These are phyloP conservation scores for Ophiostoma fasciatum DNA, from an alignment of 2,329 filamentous ascomycete genomes.

Conservation along the genomic window DNA sequence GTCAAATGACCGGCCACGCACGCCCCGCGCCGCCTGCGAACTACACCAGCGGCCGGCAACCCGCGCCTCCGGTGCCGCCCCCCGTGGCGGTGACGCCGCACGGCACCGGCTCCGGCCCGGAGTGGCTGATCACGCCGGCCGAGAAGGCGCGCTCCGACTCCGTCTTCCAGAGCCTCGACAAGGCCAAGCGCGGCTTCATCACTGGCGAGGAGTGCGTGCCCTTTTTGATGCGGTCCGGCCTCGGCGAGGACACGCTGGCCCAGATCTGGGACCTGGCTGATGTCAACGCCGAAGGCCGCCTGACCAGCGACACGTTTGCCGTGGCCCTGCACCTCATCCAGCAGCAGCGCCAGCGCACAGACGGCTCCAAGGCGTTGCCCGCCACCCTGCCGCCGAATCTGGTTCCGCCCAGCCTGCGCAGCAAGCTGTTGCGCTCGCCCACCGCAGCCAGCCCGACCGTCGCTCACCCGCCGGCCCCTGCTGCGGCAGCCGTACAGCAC, in stretches of 20 bases:
- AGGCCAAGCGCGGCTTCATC: constrained; percentile 64
- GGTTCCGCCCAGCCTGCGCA: constrained; percentile 74
- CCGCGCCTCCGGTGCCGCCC: constrained; percentile 30
- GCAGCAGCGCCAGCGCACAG: constrained; percentile 64
- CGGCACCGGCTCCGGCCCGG: constrained; percentile 19
- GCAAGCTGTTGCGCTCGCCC: too few relatives aligned
- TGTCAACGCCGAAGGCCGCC: constrained; percentile 74
- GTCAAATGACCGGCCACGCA: constrained; percentile 58
- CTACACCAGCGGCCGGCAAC: constrained; percentile 37
- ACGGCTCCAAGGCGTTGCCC: constrained; percentile 48
- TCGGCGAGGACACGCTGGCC: constrained; percentile 77
- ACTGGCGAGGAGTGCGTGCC: constrained; percentile 87
- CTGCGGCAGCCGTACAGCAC: constrained; percentile 25
- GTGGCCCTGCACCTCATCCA: constrained; percentile 96
- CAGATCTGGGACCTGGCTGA: constrained; percentile 97
- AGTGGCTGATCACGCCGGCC: constrained; percentile 70
- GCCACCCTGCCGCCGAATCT: constrained; percentile 64
- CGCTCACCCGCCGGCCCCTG: constrained; percentile 32
- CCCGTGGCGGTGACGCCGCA: constrained; percentile 14
- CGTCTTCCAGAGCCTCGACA: constrained; percentile 75
- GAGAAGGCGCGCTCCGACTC: constrained; percentile 84
- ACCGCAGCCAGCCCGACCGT: too few relatives aligned
- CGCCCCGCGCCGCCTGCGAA: constrained; percentile 13
- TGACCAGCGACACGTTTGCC: constrained; percentile 83
- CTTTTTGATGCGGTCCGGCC: constrained; percentile 84